Percentiles rank a stretch among this genome's conserved stretches.
These are phyloP conservation scores for Cynanchum wilfordii DNA, from an alignment of 257 asterid species.

Conservation along the genomic window DNA sequence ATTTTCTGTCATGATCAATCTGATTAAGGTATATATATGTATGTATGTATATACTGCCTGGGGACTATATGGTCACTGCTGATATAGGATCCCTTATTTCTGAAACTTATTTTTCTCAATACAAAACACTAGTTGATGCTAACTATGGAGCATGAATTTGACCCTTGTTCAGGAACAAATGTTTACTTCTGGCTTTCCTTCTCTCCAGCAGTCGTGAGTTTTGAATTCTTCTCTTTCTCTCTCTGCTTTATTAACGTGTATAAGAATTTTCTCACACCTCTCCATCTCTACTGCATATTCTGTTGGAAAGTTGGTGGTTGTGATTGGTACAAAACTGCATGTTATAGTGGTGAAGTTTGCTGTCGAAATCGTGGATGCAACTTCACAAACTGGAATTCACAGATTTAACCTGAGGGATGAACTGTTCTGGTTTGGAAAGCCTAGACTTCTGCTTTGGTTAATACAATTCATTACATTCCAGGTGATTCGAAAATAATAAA, in stretches of 20 bases:
- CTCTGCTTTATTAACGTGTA: background rate
- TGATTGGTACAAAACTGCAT: conserved; percentile 86
- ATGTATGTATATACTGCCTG: no score
- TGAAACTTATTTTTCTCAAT: background rate
- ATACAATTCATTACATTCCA: conserved; percentile 85
- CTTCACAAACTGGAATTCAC: conserved; percentile 49
- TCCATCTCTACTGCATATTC: conserved; percentile 13
- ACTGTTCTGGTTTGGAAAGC: conserved; percentile 94
- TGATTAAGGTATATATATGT: background rate
- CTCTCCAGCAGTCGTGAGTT: conserved; percentile 68
- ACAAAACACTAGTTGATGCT: conserved; percentile 18
- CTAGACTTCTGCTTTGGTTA: conserved; percentile 65
- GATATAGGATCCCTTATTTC: background rate
- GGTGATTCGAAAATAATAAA: conserved; percentile 29
- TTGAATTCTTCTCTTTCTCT: conserved; percentile 2
- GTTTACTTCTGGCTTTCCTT: conserved; percentile 89
- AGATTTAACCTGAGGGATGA: conserved; percentile 79
- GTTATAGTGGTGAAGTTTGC: conserved; percentile 79
- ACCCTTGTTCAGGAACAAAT: conserved; percentile 66
- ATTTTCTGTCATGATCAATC: background rate
- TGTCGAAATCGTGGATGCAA: conserved; percentile 64
- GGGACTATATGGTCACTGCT: background rate
- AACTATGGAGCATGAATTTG: background rate
- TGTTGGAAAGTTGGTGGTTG: conserved; percentile 59
- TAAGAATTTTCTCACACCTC: conserved; percentile 5